Conservation (phyloP, 768 basidiomycete species). For the Lentinula guzmanii region DNA sequence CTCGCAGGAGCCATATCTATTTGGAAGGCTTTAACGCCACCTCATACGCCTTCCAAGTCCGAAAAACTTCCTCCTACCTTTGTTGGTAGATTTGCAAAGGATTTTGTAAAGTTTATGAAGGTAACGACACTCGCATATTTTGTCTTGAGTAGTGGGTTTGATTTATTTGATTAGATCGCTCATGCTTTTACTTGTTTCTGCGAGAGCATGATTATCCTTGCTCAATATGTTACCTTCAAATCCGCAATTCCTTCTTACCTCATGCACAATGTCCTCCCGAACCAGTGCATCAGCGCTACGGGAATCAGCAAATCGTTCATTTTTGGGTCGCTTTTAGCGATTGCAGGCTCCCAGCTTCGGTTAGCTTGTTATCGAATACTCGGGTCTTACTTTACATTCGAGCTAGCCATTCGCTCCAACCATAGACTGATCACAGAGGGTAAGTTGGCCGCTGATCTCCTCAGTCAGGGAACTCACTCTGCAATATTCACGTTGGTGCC, state of each 20-base stretch:
- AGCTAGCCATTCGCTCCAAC: constrained; percentile 12
- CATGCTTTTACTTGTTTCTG: not conserved
- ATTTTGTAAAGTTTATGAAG: not conserved
- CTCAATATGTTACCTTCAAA: not conserved
- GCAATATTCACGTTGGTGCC: not conserved
- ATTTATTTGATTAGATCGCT: not conserved
- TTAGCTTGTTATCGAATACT: constrained; percentile 15
- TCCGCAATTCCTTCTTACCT: not conserved
- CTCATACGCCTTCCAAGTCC: not conserved
- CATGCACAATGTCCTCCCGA: not conserved
- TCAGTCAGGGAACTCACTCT: not conserved
- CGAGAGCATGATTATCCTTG: not conserved
- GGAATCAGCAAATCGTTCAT: not conserved
- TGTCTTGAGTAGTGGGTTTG: not conserved
- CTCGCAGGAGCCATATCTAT: not conserved
- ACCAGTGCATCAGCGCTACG: not conserved
- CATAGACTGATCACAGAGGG: constrained; percentile 17
- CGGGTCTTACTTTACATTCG: constrained; percentile 19
- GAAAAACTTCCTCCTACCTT: not conserved
- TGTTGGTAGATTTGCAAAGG: not conserved
- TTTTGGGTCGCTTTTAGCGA: not conserved
- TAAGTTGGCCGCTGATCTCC: not conserved
- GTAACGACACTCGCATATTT: not conserved
- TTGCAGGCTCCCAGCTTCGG: not conserved
- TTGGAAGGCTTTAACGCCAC: not conserved